Percentiles rank a stretch among this genome's conserved stretches.
Evolutionary conservation across 352 stramenopile genomes (phyloP).

Genomic region (Globisporangium perplexum): DNA sequence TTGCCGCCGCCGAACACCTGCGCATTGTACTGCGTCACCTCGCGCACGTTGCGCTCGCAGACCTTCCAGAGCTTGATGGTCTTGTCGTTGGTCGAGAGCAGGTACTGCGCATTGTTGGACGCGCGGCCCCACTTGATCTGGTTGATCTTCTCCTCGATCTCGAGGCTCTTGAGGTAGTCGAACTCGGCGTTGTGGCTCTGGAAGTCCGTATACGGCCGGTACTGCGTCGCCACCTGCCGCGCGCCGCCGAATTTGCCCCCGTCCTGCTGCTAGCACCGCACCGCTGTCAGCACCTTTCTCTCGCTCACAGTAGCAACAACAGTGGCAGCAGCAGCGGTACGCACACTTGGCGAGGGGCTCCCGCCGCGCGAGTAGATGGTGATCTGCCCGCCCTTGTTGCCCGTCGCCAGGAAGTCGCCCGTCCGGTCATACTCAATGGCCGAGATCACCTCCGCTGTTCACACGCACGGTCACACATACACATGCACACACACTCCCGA

Average conservation of each 20-base stretch:
- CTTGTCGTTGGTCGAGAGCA: slow-evolving; percentile 97
- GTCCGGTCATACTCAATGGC: slow-evolving; percentile 92
- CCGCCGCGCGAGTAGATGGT: slow-evolving; percentile 83
- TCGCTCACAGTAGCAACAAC: too few species aligned
- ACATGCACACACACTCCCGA: not conserved
- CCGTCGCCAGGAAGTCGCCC: slow-evolving; percentile 91
- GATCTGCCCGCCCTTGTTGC: slow-evolving; percentile 91
- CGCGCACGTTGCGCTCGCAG: slow-evolving; percentile 67
- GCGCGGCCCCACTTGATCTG: slow-evolving; percentile 93
- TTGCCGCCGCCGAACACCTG: slow-evolving; percentile 19
- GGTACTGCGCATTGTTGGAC: slow-evolving; percentile 86
- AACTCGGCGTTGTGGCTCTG: slow-evolving; percentile 97
- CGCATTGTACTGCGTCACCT: slow-evolving; percentile 72
- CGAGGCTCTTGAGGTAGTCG: slow-evolving; percentile 96
- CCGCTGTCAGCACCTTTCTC: not conserved
- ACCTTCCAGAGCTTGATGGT: slow-evolving; percentile 97
- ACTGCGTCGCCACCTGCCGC: slow-evolving; percentile 27
- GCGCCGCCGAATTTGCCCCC: slow-evolving; percentile 22
- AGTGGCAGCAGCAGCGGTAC: not conserved
- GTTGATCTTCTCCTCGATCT: slow-evolving; percentile 98
- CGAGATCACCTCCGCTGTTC: slow-evolving; percentile 90
- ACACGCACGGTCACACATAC: too few species aligned
- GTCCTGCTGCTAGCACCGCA: slow-evolving; percentile 9
- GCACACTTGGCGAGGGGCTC: slow-evolving; percentile 3
- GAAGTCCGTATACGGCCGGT: slow-evolving; percentile 89